Evolutionary conservation across 371 early-diverging fungal species (phyloP), one percentile per base, ranked within the genome.

Genomic region (Syncephalastrum racemosum): DNA sequence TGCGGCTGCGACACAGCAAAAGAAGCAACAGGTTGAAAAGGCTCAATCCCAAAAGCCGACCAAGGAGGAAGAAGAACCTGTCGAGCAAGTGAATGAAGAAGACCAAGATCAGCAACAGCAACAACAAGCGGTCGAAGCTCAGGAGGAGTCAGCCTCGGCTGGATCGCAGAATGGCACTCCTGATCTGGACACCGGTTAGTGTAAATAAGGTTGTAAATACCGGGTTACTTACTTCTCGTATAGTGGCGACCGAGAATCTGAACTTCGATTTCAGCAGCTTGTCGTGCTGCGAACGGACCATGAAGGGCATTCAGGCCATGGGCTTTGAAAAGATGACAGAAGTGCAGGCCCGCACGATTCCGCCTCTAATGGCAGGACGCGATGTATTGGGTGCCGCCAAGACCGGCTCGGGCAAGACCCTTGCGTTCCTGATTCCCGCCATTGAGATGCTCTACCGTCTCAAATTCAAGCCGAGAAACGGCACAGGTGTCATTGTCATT

Each of bases 371-470:
- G 79, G 92, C 95, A 22, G 99, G 99, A 47, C 86, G 93, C 40
- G 99, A 99, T 84, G 92, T 99, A 36, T 78, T 99, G 44, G 99
- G 99, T 40, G 97, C 99, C 53, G 99, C 99, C 31, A 95, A 97
- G 73, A 99, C 99, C 1, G 99, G 99, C 19, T 91, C 92, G 18
- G 99, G 99, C 53, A 99, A 99, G 77, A 99, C 99, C 13, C 84
- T 99, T 46, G 92, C 99, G 13, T 99, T 99, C 77, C 73, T 99
- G 66, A 86, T 99, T 36, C 99, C 99, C 42, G 95, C 96, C 15
- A 78, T 99, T 44, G 97, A 99, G 67, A 65, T 94, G 56, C 77
- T 99, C 25, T 79, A 83, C 59, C 89, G 80, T 58, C 78, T 94
- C 20, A 88, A 90, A 68, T 86, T 88, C 62, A 97, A 97, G 82